A percentile compares a stretch with the other conserved stretches of the same genome.
These are phyloP conservation scores for Acanthamoeba rhysodes DNA, from an alignment of 208 protist genomes.

Conservation along the genomic window DNA sequence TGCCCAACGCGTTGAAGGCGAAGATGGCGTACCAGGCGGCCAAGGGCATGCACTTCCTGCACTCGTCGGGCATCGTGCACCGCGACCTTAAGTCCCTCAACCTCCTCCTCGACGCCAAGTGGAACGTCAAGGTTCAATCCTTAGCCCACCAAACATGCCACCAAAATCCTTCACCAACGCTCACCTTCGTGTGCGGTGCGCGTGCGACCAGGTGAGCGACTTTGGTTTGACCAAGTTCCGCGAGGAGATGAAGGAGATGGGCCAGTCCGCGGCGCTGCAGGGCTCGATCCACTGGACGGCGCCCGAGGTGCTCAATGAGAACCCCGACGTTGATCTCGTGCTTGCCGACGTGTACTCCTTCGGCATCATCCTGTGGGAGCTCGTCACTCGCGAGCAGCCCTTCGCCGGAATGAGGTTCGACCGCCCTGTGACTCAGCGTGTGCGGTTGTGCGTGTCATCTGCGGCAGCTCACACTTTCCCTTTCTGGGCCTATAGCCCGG, in stretches of 20 bases:
- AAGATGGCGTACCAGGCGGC: conserved; percentile 43
- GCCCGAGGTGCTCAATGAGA: conserved; percentile 59
- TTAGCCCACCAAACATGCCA: not conserved
- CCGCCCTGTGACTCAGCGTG: no score
- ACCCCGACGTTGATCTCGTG: not conserved
- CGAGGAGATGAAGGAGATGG: conserved; percentile 9
- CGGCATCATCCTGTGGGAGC: conserved; percentile 71
- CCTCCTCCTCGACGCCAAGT: conserved; percentile 20
- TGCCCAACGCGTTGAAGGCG: not conserved
- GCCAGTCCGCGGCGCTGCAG: not conserved
- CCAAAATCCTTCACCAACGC: not conserved
- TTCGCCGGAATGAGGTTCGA: not conserved
- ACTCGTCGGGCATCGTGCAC: conserved; percentile 12
- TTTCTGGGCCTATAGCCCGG: not conserved
- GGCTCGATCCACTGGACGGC: conserved; percentile 20
- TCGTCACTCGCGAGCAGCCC: conserved; percentile 1
- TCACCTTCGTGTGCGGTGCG: not conserved
- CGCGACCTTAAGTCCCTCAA: conserved; percentile 34
- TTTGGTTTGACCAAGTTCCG: conserved; percentile 55
- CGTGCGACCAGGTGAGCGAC: not conserved
- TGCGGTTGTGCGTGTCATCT: not conserved
- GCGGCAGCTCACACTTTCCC: not conserved
- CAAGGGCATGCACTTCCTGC: conserved; percentile 60
- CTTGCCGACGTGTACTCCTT: conserved; percentile 37
- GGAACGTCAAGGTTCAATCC: not conserved